A percentile compares a stretch with the other conserved stretches of the same genome.
phyloP scores from a whole-genome alignment of 768 basidiomycete species.

The Boletellus ananiceps region DNA sequence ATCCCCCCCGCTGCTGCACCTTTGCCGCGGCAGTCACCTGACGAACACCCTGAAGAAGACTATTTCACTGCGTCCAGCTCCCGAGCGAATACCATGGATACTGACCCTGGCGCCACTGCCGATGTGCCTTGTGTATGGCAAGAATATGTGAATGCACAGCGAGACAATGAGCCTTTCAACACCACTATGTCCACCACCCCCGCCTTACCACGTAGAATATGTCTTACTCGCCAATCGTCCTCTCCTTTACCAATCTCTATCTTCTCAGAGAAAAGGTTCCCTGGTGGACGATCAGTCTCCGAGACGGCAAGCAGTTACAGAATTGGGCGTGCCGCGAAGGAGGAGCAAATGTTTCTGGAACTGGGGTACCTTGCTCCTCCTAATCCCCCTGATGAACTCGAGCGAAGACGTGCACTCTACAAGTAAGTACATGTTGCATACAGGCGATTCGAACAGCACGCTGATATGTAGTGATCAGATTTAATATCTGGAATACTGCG shows the following conservation, averaged over 20 bases:
- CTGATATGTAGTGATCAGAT: conserved; percentile 42
- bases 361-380: conserved; percentile 75
- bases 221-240: conserved; percentile 58
- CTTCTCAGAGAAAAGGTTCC: conserved; percentile 28
- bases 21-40: conserved; percentile 20
- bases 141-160: conserved; percentile 23
- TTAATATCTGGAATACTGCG: conserved; percentile 85
- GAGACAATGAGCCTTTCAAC: conserved; percentile 29
- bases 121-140: conserved; percentile 25
- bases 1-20: conserved; percentile 16
- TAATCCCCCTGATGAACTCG: conserved; percentile 78
- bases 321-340: conserved; percentile 53
- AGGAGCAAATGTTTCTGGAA: conserved; percentile 61
- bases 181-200: conserved; percentile 38
- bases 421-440: conserved; percentile 45
- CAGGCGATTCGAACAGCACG: neutral
- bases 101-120: conserved; percentile 5
- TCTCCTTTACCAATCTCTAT: conserved; percentile 53
- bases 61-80: conserved; percentile 29
- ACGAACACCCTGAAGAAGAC: conserved; percentile 26
- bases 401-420: conserved; percentile 79
- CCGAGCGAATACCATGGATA: conserved; percentile 20
- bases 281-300: conserved; percentile 32
- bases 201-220: conserved; percentile 47
- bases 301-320: conserved; percentile 32